Percentiles rank a stretch among this genome's conserved stretches.
Conservation (phyloP, 371 early-diverging fungal species). For the Rhizopus sp. region DNA sequence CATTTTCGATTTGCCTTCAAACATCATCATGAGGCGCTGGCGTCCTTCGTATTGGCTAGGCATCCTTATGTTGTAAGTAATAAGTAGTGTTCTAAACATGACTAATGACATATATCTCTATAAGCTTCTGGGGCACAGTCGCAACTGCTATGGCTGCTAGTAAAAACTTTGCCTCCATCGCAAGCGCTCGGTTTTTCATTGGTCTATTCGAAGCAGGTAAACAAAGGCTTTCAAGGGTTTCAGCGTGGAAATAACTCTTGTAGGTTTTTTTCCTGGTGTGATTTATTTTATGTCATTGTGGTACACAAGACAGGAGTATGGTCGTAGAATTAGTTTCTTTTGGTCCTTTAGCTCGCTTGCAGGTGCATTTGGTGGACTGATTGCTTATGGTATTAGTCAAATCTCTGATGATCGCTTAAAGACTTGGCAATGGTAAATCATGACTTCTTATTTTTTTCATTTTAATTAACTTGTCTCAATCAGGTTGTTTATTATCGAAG, state of each 20-base stretch:
- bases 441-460: background rate
- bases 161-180: slow-evolving; percentile 26
- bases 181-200: slow-evolving; percentile 22
- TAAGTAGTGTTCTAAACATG: background rate
- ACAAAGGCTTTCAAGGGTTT: background rate
- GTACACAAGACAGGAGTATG: slow-evolving; percentile 48
- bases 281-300: slow-evolving; percentile 41
- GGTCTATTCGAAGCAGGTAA: slow-evolving; percentile 31
- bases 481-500: slow-evolving; percentile 62
- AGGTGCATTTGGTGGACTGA: slow-evolving; percentile 47
- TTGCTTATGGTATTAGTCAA: slow-evolving; percentile 39
- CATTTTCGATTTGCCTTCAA: slow-evolving; percentile 32
- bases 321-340: slow-evolving; percentile 43
- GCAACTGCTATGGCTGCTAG: slow-evolving; percentile 32
- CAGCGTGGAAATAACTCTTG: background rate
- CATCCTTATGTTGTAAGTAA: slow-evolving; percentile 22
- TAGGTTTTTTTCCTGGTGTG: slow-evolving; percentile 29
- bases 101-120: background rate
- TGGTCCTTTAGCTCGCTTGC: slow-evolving; percentile 45
- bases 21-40: slow-evolving; percentile 35
- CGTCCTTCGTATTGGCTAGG: slow-evolving; percentile 25
- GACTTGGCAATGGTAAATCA: slow-evolving; percentile 43
- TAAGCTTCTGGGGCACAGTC: slow-evolving; percentile 25
- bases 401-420: slow-evolving; percentile 27
- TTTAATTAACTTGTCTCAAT: slow-evolving; percentile 4